These are phyloP conservation scores for Aspergillus udagawae DNA, from an alignment of 2,329 filamentous ascomycete species.

Conservation along the genomic window DNA sequence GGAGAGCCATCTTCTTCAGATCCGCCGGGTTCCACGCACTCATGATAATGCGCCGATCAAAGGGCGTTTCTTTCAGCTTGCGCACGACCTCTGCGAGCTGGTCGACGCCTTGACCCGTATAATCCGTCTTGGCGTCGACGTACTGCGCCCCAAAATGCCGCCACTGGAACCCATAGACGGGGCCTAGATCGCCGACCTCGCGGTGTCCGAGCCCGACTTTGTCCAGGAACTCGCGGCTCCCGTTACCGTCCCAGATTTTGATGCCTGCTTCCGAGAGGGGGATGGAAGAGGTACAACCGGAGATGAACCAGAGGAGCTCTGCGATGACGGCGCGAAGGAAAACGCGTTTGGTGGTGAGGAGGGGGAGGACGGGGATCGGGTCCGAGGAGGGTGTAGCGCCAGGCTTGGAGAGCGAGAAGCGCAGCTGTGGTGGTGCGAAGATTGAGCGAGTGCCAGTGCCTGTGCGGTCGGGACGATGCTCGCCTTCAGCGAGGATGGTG, in stretches of 20 bases:
- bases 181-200: constrained; percentile 83
- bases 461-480: constrained; percentile 86
- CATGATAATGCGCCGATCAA: constrained; percentile 85
- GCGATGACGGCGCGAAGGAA: constrained; percentile 85
- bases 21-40: constrained; percentile 92
- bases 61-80: constrained; percentile 78
- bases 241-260: constrained; percentile 99
- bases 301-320: constrained; percentile 94
- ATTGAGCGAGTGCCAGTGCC: constrained; percentile 89
- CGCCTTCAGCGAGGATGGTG: constrained; percentile 75
- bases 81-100: constrained; percentile 87
- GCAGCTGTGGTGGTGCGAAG: constrained; percentile 81
- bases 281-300: constrained; percentile 74
- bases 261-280: constrained; percentile 74
- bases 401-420: constrained; percentile 71
- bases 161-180: constrained; percentile 99
- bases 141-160: constrained; percentile 95
- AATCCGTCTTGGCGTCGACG: constrained; percentile 72
- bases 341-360: constrained; percentile 96
- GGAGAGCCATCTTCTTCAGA: constrained; percentile 80
- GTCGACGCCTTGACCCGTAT: constrained; percentile 83
- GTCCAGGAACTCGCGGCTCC: constrained; percentile 85
- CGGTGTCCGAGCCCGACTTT: constrained; percentile 75
- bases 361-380: constrained; percentile 68
- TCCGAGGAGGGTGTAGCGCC: constrained; percentile 37